Conservation (phyloP, 2,329 filamentous ascomycete genomes). For the Stemphylium beticola region DNA sequence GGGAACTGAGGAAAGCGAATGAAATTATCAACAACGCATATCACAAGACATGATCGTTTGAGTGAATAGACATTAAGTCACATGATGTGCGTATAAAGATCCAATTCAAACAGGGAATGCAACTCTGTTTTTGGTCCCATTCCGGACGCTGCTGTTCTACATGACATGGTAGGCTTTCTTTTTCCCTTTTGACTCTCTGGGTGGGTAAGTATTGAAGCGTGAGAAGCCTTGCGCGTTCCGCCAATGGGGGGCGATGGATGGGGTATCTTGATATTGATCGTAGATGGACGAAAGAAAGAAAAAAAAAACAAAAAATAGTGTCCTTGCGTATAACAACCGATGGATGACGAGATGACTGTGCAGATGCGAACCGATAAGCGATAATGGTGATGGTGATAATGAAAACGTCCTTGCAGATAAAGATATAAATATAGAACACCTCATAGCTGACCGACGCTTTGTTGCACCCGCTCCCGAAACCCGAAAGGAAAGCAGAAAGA, state of each 20-base stretch:
- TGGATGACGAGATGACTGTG: too few relatives aligned
- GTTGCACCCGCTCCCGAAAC: too few relatives aligned
- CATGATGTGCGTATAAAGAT: too few relatives aligned
- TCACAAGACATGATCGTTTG: not conserved
- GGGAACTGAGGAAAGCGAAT: conserved; percentile 2
- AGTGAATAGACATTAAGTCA: too few relatives aligned
- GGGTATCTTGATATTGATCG: conserved; percentile 34
- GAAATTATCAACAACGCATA: not conserved
- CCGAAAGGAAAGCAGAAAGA: not conserved
- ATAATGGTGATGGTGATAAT: too few relatives aligned
- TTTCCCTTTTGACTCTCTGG: not conserved
- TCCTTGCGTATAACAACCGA: not conserved
- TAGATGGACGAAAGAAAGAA: conserved; percentile 1
- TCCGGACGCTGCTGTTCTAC: conserved; percentile 34
- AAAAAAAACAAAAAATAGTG: not conserved
- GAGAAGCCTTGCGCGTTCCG: conserved; percentile 43
- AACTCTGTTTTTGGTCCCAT: conserved; percentile 41
- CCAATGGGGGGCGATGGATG: conserved; percentile 14
- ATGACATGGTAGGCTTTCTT: conserved; percentile 26
- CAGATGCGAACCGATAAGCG: too few relatives aligned
- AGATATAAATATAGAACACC: not conserved
- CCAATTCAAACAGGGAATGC: not conserved
- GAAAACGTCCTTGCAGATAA: not conserved
- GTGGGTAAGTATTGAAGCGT: conserved; percentile 21
- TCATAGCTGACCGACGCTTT: too few relatives aligned